Base-by-base conservation (phyloP, 176 grass and related monocot species). In the Carex myosuroides region DNA sequence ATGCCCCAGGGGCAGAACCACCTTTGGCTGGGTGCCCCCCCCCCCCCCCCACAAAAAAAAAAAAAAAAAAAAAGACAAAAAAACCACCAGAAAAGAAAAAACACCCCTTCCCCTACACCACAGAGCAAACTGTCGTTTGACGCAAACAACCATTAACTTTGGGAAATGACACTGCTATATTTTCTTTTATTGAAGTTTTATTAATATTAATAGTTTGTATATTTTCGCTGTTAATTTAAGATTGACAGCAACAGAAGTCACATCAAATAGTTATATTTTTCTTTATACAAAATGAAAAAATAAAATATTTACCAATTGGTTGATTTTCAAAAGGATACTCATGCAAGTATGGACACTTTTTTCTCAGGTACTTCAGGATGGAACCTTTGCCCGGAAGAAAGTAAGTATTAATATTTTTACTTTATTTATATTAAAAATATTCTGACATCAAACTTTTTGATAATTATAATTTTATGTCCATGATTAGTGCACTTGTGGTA, bases 331-430 rank as follows among this genome's bases (percentile, higher is more conserved):
- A 50, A 50, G 46, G 46, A 50, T 39, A 16, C 13, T 64, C 60
- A 79, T 88, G 39, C 87, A 68, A 87, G 12, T 37, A 64, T 72
- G 35, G 52, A 67, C 16, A 30, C 73, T 80, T 90, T 17, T 17
- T 94, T 80, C 75, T 22, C 86, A 98, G 96, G 89, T 98, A 95
- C 80, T 98, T 98, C 48, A 86, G 96, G 70, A 95, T 95, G 91
- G 96, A 98, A 70, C 96, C 93, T 66, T 87, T 95, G 56, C 93
- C 96, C 75, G 96, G 96, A 82, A 81, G 93, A 80, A 98, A 98
- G 93, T 98, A 98, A 93, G 96, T 95, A 83, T 20, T 63, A 41
- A 86, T 58, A 32, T 44, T 65, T 37, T 24, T 4, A 64, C n/a
- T 84, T 64, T 53, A 39, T 39, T 21, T 85, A 80, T 83, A 55